Base-by-base conservation (phyloP, 1,139 yeast species). In the Yamadazyma jaroonii region DNA sequence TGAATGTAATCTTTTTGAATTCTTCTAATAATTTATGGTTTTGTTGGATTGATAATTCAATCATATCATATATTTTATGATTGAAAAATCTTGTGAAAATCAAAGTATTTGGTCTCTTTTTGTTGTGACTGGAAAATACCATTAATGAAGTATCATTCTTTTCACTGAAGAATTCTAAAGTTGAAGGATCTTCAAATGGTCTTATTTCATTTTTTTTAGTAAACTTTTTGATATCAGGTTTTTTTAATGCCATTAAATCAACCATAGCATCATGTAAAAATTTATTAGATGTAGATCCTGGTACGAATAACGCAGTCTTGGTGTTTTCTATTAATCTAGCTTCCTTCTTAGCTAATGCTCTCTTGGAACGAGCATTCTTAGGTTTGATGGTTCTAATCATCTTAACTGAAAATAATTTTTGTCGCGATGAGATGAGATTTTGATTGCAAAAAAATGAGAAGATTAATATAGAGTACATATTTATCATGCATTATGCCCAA, bases 291-390 rank as follows among this genome's bases (percentile, higher is more conserved):
- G 89, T 83, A 38, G 86, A 69, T 4, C 98, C 98, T 15, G 97
- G 96, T 32, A 92, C 82, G 56, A 92, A 92, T 42, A 92, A 73
- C 0, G 97, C 97, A 39, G 80, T 77, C 65, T 94, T 94, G 47
- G 85, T 81, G 61, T 92, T 90, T 61, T 92, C 99, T 10, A 84
- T 84, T 37, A 88, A 64, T 66, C 89, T 92, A 40, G 97, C 81
- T 55, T 88, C 96, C 52, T 79, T 83, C 54, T 85, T 84, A 44
- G 90, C 96, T 50, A 90, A 61, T 10, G 96, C 97, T 61, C 99
- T 81, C 70, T 94, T 94, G 39, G 97, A 79, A 58, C 98, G 88
- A 41, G 97, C 97, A 57, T 84, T 92, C 67, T 89, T 90, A 34
- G 99, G 97, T 49, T 71, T 72, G 9, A 38, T 17, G 7, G 41